These are phyloP conservation scores for Datura wrightii DNA, from an alignment of 257 asterid species.

Conservation along the genomic window DNA sequence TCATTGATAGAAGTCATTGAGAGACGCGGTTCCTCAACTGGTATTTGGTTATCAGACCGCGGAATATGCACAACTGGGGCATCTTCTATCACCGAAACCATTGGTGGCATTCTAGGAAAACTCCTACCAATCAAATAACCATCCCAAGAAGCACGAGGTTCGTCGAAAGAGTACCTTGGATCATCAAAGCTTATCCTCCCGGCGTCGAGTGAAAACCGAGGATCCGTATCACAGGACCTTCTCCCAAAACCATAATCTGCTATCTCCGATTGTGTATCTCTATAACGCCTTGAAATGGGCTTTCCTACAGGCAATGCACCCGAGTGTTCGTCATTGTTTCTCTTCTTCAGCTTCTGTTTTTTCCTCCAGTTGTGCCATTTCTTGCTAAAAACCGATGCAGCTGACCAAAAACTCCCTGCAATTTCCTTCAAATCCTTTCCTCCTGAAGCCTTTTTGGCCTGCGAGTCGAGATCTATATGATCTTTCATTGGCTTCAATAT, in stretches of 20 bases:
- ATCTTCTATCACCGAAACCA: conserved; percentile 71
- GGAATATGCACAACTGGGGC: conserved; percentile 49
- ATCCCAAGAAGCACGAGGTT: conserved; percentile 81
- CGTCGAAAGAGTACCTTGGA: conserved; percentile 67
- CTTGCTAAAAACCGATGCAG: conserved; percentile 72
- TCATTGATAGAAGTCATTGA: conserved; percentile 23
- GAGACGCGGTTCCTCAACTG: conserved; percentile 50
- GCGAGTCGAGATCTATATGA: conserved; percentile 68
- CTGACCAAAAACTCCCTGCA: conserved; percentile 65
- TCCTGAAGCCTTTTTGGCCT: conserved; percentile 56
- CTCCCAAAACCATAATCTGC: conserved; percentile 80
- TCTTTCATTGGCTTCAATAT: conserved; percentile 79
- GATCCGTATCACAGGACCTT: conserved; percentile 73
- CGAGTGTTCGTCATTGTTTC: conserved; percentile 44
- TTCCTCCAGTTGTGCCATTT: conserved; percentile 78
- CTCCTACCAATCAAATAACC: conserved; percentile 67
- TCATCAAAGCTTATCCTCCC: conserved; percentile 69
- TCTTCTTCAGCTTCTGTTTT: conserved; percentile 70
- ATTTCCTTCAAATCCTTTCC: conserved; percentile 34
- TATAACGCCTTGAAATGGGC: conserved; percentile 56
- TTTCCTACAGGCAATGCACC: conserved; percentile 59
- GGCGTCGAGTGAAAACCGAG: conserved; percentile 74
- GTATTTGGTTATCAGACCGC: conserved; percentile 64
- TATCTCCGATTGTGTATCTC: conserved; percentile 73
- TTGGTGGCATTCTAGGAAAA: conserved; percentile 63